Evolutionary conservation across 202 grass and related monocot genomes (phyloP), one percentile per base, ranked within the genome.

Genomic region (Setaria viridis): DNA sequence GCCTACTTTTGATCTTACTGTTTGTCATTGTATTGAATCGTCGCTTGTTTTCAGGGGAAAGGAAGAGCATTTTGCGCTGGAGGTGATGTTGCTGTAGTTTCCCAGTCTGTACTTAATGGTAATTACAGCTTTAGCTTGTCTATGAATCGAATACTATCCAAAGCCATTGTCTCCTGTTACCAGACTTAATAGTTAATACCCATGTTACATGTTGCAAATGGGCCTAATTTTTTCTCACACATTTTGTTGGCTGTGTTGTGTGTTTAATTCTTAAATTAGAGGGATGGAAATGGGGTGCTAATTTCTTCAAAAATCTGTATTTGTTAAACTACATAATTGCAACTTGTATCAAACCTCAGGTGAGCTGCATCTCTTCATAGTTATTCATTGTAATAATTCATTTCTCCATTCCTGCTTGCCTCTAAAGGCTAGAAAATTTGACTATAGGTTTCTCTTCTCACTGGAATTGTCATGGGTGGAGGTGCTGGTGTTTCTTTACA

Each of bases 1-100:
- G 34, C 15, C 4, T 65, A 1, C 62, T 60, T 34, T 32, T 29
- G 4, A 6, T 74, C 59, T 42, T 33, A 60, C 9, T 29, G 14
- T 74, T 77, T 13, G 11, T 69, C 8, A 37, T 19, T 35, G 12
- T 70, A 39, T 50, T 53, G 7, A 78, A 46, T 43, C 10, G 2
- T 2, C 2, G 10, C 15, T 21, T 88, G 33, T 72, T 85, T 89
- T 75, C 79, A 99, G 96, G 96, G 93, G 35, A 91, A 90, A 53
- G 93, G 96, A 79, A 95, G 90, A 89, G 93, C 96, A 87, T 99
- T 99, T 91, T 98, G 96, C 70, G 88, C 91, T 78, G 96, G 96
- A 86, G 96, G 93, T 71, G 96, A 99, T 88, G 86, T 87, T 80
- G 72, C 87, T 78, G 88, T 66, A 78, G 67, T 87, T 73, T 57